Evolutionary conservation across 2,329 filamentous ascomycete species (phyloP), one percentile per base, ranked within the genome.

Genomic region (Phaeosphaeria sp.): DNA sequence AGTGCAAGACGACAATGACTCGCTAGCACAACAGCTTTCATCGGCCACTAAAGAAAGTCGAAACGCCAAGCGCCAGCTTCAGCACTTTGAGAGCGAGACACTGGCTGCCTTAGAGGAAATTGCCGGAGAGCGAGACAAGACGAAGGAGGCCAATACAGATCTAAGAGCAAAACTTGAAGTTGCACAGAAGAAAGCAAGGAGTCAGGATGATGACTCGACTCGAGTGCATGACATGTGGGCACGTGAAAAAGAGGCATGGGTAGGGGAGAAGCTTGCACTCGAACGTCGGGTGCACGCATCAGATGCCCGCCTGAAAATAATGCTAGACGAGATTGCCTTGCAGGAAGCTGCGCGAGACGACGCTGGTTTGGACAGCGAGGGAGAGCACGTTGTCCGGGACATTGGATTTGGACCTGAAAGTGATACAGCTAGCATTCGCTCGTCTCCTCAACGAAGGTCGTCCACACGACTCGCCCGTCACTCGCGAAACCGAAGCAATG

Each of bases 211-310:
- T 58, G 91, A 97, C 67, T 89, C 89, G 0, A 87, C 91, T 66
- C 87, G 90, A 30, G 87, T 90, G 6, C 91, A 96, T 69, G 85
- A 88, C 52, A 83, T 93, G 57, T 97, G 92, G 91, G 88, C 89
- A 11, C 88, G 87, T 52, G 95, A 99, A 64, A 95, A 90, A 73
- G 89, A 94, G 54, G 81, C 82, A 1, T 98, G 93, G 93, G 89
- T 93, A 13, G 88, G 90, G 47, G 93, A 96, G 74, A 90, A 88
- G 69, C 88, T 93, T 54, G 90, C 87, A 55, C 84, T 92, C 59
- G 94, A 99, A 76, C 88, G 91, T 55, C 92, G 91, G 66, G 80
- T 97, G 15, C 93, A 98, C 74, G 85, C 97, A n/a, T 90, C 93
- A 1, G 95, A 99, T 78, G 91, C 85, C 27, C 89, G 94, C 39